Conservation (phyloP, 2,329 filamentous ascomycete species). For the Cladosporium halotolerans region DNA sequence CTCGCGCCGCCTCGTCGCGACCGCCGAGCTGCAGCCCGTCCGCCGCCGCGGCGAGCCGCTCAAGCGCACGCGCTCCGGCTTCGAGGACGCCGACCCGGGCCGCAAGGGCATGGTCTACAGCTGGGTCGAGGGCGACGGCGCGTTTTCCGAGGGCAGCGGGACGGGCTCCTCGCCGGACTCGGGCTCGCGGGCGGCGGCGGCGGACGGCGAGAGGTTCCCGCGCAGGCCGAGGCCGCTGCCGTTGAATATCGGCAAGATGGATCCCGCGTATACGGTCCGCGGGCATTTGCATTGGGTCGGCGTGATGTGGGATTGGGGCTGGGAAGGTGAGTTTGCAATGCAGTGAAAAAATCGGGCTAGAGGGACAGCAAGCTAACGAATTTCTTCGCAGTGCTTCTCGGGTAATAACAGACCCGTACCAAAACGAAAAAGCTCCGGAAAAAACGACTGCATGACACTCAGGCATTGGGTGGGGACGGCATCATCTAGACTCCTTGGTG, state of each 20-base stretch:
- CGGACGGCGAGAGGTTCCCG: conserved; percentile 12
- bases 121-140: conserved; percentile 19
- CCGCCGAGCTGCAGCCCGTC: conserved; percentile 28
- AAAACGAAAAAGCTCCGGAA: no score
- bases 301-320: conserved; percentile 66
- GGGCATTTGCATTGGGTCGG: conserved; percentile 63
- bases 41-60: conserved; percentile 22
- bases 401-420: conserved; percentile 20
- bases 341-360: neutral
- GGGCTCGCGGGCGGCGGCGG: neutral
- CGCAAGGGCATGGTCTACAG: conserved; percentile 30
- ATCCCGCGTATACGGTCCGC: conserved; percentile 58
- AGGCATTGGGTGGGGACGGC: no score
- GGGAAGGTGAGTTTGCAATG: conserved; percentile 53
- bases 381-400: conserved; percentile 33
- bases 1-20: conserved; percentile 31
- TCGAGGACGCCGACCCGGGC: conserved; percentile 22
- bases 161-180: conserved; percentile 9
- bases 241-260: conserved; percentile 36
- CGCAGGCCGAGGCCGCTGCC: conserved; percentile 10
- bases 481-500: no score
- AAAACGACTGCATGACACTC: no score
- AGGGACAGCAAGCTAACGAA: conserved; percentile 7
- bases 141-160: conserved; percentile 3
- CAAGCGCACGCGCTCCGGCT: conserved; percentile 14